Percentiles rank a stretch among this genome's conserved stretches.
These are phyloP conservation scores for Aspergillus piperis DNA, from an alignment of 2,329 filamentous ascomycete genomes.

Conservation along the genomic window DNA sequence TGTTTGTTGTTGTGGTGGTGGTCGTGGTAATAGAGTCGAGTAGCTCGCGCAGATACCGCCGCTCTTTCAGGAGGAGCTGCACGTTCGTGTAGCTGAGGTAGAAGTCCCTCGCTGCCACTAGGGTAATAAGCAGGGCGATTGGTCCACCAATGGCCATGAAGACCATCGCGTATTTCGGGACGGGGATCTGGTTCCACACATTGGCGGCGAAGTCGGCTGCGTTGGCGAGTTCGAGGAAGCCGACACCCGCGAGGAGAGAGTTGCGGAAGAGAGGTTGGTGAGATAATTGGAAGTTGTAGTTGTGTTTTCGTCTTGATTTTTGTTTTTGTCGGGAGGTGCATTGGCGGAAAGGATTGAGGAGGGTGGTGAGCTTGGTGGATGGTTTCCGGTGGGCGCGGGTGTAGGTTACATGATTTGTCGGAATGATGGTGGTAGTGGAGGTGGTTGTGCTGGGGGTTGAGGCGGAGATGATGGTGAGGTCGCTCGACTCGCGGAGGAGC, in stretches of 20 bases:
- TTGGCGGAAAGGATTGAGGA: background rate
- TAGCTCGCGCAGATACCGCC: constrained; percentile 30
- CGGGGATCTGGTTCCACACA: constrained; percentile 56
- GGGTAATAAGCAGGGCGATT: constrained; percentile 47
- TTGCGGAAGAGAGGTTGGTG: constrained; percentile 37
- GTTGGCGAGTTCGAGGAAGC: constrained; percentile 58
- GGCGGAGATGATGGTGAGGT: constrained; percentile 11
- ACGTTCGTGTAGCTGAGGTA: constrained; percentile 50
- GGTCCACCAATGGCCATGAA: constrained; percentile 56
- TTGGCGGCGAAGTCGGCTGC: constrained; percentile 61
- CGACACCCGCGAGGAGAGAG: constrained; percentile 45
- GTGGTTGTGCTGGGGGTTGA: constrained; percentile 8
- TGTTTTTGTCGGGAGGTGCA: constrained; percentile 6
- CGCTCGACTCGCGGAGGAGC: constrained; percentile 9
- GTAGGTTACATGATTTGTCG: constrained; percentile 8
- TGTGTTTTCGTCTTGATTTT: too few species aligned
- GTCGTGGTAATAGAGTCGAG: constrained; percentile 18
- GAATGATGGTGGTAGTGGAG: background rate
- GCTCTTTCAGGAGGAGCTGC: constrained; percentile 47
- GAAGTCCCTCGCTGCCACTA: constrained; percentile 52
- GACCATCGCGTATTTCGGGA: constrained; percentile 51
- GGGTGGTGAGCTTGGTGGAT: constrained; percentile 11
- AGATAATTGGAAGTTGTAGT: background rate
- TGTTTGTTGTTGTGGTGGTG: too few species aligned
- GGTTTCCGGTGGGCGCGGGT: constrained; percentile 18